Evolutionary conservation across 2,329 filamentous ascomycete species (phyloP), one percentile per base, ranked within the genome.

Genomic region (Penicillium sp.): DNA sequence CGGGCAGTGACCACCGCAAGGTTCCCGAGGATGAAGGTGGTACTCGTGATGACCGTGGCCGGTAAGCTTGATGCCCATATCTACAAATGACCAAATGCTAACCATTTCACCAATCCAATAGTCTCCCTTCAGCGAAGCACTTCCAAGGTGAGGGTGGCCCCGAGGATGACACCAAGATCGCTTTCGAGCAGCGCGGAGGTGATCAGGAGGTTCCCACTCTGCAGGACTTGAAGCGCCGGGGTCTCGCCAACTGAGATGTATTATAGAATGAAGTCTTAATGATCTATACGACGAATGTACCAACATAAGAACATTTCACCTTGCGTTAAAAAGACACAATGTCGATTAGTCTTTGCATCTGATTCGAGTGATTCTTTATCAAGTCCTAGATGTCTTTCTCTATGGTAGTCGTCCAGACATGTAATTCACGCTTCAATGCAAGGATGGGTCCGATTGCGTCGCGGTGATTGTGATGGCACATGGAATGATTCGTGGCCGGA

Each of bases 11-110:
- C 53, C 69, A 69, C 57, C 70, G 66, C 45, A 67, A 69, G 8
- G 73, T 76, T 28, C 73, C 72, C 8, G 66, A 70, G 23, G 70
- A 74, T 21, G 73, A 77, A 52, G 74, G 74, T 38, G 74, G 74
- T 7, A 67, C 57, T 34, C 60, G 62, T 13, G 72, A 75, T 58
- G 70, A 68, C 52, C 65, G 69, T 26, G 66, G 70, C 52, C 61
- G 70, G 70, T 74, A 49, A 62, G 70, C 21, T 36, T 15, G 1
- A 36, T 26, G 10, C 13, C 10, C 31, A 8, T 18, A 15, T 13
- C 9, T 13, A 6, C 2, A n/a, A 6, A 1, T 16, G n/a, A 34
- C n/a, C n/a, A n/a, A 34, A 9, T 33, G 13, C 43, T 63, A 34
- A 57, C 26, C 1, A 18, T 42, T 28, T 7, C n/a, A 6, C 12